phyloP scores from a whole-genome alignment of 202 grass and related monocot species.

The Musa balbisiana region DNA sequence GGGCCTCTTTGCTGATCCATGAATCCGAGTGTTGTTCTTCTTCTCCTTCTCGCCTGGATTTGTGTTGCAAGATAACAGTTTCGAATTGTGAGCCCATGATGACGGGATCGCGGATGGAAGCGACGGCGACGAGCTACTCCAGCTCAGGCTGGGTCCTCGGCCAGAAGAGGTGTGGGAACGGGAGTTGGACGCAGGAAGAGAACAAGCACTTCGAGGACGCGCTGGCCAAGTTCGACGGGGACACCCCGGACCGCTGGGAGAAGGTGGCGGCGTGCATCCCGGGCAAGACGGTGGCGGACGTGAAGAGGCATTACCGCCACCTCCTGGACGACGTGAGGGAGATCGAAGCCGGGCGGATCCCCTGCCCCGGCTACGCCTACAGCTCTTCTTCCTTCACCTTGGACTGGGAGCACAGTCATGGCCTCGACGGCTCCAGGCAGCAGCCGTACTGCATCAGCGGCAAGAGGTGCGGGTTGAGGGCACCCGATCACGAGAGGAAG shows the following conservation, averaged over 20 bases:
- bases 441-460: slow-evolving; percentile 46
- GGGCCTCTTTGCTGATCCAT: no score
- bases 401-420: slow-evolving; percentile 42
- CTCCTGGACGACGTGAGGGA: slow-evolving; percentile 69
- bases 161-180: slow-evolving; percentile 22
- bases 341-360: slow-evolving; percentile 70
- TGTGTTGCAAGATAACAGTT: neutral
- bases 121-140: slow-evolving; percentile 42
- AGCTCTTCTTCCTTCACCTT: slow-evolving; percentile 41
- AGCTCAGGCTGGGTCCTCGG: slow-evolving; percentile 40
- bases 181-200: slow-evolving; percentile 54
- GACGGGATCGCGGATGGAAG: slow-evolving; percentile 71
- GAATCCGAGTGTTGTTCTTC: no score
- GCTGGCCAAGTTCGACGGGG: slow-evolving; percentile 46
- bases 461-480: slow-evolving; percentile 40
- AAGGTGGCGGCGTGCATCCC: slow-evolving; percentile 53
- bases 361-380: slow-evolving; percentile 43
- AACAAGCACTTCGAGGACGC: slow-evolving; percentile 83
- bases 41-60: no score
- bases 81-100: slow-evolving; percentile 27
- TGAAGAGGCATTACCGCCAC: slow-evolving; percentile 51
- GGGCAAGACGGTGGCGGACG: slow-evolving; percentile 44
- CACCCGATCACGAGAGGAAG: slow-evolving; percentile 73
- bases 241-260: slow-evolving; percentile 60
- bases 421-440: slow-evolving; percentile 29